Evolutionary conservation across 1,284 basidiomycete genomes (phyloP).

Genomic region (Puccinia coronata): DNA sequence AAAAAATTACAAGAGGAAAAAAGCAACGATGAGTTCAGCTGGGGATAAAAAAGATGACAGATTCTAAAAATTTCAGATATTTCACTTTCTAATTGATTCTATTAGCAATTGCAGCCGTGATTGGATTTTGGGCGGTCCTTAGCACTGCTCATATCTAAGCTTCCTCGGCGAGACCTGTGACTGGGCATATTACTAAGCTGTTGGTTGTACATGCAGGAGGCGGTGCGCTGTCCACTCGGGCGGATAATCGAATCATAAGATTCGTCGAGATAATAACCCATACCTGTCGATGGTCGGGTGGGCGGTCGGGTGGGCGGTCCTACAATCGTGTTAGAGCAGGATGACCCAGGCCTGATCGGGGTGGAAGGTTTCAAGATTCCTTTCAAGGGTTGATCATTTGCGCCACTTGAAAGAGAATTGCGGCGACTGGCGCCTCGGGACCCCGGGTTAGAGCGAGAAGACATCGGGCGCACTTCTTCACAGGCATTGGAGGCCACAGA

Average conservation of each 20-base stretch:
- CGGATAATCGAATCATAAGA: conserved; percentile 23
- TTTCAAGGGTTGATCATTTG: conserved; percentile 20
- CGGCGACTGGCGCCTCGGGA: conserved; percentile 23
- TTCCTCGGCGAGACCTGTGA: conserved; percentile 19
- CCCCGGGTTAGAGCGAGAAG: conserved; percentile 20
- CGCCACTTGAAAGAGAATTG: conserved; percentile 17
- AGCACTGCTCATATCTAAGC: conserved; percentile 5
- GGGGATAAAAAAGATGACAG: neutral
- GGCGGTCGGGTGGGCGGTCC: conserved; percentile 18
- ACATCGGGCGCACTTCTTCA: neutral
- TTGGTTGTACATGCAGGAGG: conserved; percentile 4
- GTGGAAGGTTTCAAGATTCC: conserved; percentile 25
- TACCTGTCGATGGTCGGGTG: conserved; percentile 30
- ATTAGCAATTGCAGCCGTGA: conserved; percentile 10
- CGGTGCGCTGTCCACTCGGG: conserved; percentile 18
- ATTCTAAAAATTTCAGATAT: neutral
- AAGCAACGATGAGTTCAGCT: neutral
- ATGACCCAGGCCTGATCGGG: conserved; percentile 13
- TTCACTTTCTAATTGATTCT: neutral
- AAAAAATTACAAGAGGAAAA: neutral
- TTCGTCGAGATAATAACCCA: conserved; percentile 31
- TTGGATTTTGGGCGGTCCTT: neutral
- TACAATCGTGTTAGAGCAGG: conserved; percentile 21
- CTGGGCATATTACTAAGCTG: neutral
- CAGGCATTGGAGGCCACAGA: conserved; percentile 22